Evolutionary conservation across 495 filamentous ascomycete genomes (phyloP), one percentile per base, ranked within the genome.

Genomic region (Halenospora varia): DNA sequence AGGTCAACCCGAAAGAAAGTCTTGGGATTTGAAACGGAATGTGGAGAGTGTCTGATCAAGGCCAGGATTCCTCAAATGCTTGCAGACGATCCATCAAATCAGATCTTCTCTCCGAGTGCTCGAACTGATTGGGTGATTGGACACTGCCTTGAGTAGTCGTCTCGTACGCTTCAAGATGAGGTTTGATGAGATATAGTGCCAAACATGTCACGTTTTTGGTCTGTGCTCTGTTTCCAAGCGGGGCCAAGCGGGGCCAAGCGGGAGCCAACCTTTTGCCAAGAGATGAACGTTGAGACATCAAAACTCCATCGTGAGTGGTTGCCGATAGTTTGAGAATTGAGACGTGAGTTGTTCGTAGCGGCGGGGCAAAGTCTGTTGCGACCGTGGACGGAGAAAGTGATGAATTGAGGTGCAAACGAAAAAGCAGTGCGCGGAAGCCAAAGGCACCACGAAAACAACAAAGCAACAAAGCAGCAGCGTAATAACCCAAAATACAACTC

Each of bases 221-320:
- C 51, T 50, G 51, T 62, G 60, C 55, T 29, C n/a, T 47, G 55
- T 45, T 56, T 57, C 54, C 55, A 53, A 62, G 54, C 29, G 19
- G 49, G 25, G 49, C 54, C 55, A 53, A 62, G 54, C 29, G 19
- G 49, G 25, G 49, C 59, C 49, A 57, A 55, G 60, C 49, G 44
- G 57, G 26, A 45, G 46, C 22, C 24, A 29, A 46, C 13, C 40
- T 11, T 9, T 10, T n/a, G 42, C 29, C 17, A 56, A 53, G 26
- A 35, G 41, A 13, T 20, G 13, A 25, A 57, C 51, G 44, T 53
- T 50, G 55, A 45, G 60, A 62, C 55, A 54, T n/a, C 25, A 40
- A 35, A 29, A 45, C 18, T 41, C 29, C 29, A 35, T 35, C 13
- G 29, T 4, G 13, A 13, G 29, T 29, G 20, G 57, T 25, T n/a